Percentiles rank a stretch among this genome's conserved stretches.
These are phyloP conservation scores for Cicer cuneatum DNA, from an alignment of 306 rosid species.

Conservation along the genomic window DNA sequence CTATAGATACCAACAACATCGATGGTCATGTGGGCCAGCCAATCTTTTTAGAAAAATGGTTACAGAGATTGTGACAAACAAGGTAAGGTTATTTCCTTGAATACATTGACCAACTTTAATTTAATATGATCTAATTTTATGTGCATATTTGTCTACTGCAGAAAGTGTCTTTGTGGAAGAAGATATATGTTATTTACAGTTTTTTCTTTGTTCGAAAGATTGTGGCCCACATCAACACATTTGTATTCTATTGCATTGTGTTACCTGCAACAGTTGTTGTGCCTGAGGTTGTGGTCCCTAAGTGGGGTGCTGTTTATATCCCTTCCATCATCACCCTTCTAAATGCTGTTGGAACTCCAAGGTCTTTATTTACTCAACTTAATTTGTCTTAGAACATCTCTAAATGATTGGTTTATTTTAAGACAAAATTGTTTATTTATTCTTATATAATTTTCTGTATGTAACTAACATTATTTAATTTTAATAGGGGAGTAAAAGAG, in stretches of 20 bases:
- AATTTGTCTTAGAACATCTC: not conserved
- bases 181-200: constrained; percentile 83
- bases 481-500: too few relatives aligned
- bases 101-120: not conserved
- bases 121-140: not conserved
- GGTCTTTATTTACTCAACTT: constrained; percentile 49
- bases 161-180: constrained; percentile 81
- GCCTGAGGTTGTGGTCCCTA: constrained; percentile 84
- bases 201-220: constrained; percentile 88
- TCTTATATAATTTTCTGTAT: too few relatives aligned
- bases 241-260: constrained; percentile 73
- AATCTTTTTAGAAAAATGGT: constrained; percentile 85
- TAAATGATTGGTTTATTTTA: too few relatives aligned
- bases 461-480: too few relatives aligned
- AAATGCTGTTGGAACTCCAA: constrained; percentile 84
- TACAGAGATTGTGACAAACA: constrained; percentile 71
- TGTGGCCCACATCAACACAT: constrained; percentile 79
- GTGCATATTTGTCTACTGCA: constrained; percentile 47
- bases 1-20: constrained; percentile 82
- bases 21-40: constrained; percentile 98
- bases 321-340: constrained; percentile 81
- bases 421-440: too few relatives aligned
- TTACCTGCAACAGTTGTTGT: constrained; percentile 83
- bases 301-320: constrained; percentile 83
- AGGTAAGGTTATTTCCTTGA: constrained; percentile 48